These are phyloP conservation scores for Pythium vanterpoolii DNA, from an alignment of 352 stramenopile genomes.

Conservation along the genomic window DNA sequence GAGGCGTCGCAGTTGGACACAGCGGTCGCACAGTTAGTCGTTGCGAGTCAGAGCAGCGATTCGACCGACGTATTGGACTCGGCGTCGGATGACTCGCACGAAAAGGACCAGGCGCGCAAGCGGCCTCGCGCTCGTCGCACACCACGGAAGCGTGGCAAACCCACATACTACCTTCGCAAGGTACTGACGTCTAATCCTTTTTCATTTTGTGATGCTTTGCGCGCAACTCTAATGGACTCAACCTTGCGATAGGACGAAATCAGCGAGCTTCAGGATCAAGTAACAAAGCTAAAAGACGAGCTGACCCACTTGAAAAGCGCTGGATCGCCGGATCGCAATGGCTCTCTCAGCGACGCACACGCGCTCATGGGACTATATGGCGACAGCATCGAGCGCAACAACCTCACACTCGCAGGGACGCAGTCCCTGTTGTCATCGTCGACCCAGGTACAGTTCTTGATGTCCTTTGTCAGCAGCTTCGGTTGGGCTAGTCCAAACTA, in stretches of 20 bases:
- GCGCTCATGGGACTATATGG: neutral
- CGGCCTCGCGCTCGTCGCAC: neutral
- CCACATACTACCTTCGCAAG: conserved; percentile 17
- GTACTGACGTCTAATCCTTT: neutral
- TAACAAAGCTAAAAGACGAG: conserved; percentile 3
- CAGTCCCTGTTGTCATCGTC: conserved; percentile 18
- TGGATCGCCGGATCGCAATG: neutral
- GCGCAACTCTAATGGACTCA: neutral
- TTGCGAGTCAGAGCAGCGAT: neutral
- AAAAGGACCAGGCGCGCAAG: neutral
- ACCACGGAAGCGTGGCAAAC: conserved; percentile 8
- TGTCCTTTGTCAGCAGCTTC: no score
- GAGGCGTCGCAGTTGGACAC: neutral
- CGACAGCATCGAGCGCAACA: conserved; percentile 4
- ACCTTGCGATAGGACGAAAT: conserved; percentile 17
- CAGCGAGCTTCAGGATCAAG: conserved; percentile 10
- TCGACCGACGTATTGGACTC: conserved; percentile 1
- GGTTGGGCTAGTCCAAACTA: no score
- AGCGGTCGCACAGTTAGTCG: neutral
- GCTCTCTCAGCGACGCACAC: neutral
- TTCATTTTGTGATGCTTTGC: neutral
- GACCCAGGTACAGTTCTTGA: neutral
- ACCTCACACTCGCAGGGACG: conserved; percentile 10
- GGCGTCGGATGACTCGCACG: neutral
- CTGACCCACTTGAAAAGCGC: neutral